Base-by-base conservation (phyloP, 73 alveolate genomes). In the Paramecium caudatum region DNA sequence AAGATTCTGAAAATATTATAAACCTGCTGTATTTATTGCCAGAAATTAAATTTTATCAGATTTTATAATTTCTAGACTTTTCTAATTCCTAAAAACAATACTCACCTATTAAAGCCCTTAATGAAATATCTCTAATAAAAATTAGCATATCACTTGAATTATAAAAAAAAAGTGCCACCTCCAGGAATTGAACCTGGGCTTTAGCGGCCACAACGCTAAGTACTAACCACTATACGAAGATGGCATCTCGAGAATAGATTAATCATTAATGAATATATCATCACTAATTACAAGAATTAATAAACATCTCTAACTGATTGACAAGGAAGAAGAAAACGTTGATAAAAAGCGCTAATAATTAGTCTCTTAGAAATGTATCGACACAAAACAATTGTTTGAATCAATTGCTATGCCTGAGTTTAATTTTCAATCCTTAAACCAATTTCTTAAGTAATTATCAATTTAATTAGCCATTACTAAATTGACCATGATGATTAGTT, bases 161-260 rank as follows among this genome's bases (percentile, higher is more conserved):
- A 32, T 37, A 41, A 74, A 74, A 74, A 74, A 74, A 74, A 74
- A 74, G 88, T 74, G 88, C 88, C 88, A 74, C 47, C 88, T 41
- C 88, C 88, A 74, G 88, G 88, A 74, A 74, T 74, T 74, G 88
- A 74, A 74, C 88, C 88, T 74, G 88, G 88, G 88, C 68, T 74
- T 39, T 74, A 27, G 62, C 88, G 68, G 88, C 88, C 88, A 74
- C 88, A 74, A 74, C 68, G 88, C 62, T 27, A 74, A 41, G 88
- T 74, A 74, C 83, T 74, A 27, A 74, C 88, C 88, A 74, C 88
- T 74, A 74, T 74, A 74, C 88, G 69, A 74, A 41, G 88, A 74
- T 74, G 88, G 88, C 88, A 37, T 74, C 27, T 74, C 88, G 39
- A 74, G 62, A 41, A 1, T 74, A 74, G 17, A 16, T 74, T 12